Conservation (phyloP, 2,329 filamentous ascomycete species). For the Pseudogymnoascus sp. region DNA sequence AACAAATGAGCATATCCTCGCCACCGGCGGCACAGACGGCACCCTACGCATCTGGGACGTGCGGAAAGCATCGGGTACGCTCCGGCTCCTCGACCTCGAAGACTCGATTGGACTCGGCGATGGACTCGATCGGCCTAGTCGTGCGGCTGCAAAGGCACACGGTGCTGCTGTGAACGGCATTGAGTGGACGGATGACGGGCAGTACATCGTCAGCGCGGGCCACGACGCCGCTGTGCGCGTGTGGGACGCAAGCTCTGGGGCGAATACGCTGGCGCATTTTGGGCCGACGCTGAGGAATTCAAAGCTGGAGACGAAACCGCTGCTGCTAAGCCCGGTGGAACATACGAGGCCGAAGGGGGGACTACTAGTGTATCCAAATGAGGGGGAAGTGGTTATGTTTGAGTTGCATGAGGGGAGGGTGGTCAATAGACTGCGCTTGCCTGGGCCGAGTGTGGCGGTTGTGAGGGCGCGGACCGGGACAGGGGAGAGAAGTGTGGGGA, state of each 20-base stretch:
- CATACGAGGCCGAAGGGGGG: conserved; percentile 50
- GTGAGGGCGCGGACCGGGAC: conserved; percentile 38
- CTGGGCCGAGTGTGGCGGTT: conserved; percentile 44
- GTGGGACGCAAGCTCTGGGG: conserved; percentile 73
- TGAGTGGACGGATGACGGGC: conserved; percentile 73
- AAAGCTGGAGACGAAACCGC: conserved; percentile 50
- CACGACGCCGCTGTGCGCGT: conserved; percentile 79
- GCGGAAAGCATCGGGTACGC: conserved; percentile 63
- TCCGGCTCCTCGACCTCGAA: conserved; percentile 76
- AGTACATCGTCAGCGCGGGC: conserved; percentile 67
- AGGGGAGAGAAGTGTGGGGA: conserved; percentile 49
- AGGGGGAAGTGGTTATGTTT: conserved; percentile 69
- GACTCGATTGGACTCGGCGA: conserved; percentile 60
- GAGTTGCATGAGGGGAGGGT: conserved; percentile 70
- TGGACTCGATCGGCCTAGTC: conserved; percentile 30
- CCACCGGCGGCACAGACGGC: conserved; percentile 78
- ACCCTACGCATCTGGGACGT: conserved; percentile 82
- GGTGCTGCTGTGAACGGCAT: conserved; percentile 75
- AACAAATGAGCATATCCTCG: conserved; percentile 66
- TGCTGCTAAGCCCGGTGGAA: conserved; percentile 54
- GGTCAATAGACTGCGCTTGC: conserved; percentile 60
- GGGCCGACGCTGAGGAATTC: conserved; percentile 72
- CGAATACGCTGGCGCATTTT: conserved; percentile 83
- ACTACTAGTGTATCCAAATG: conserved; percentile 72
- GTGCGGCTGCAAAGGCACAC: conserved; percentile 57